A percentile compares a stretch with the other conserved stretches of the same genome.
Evolutionary conservation across 106 monocot species (phyloP).

Genomic region (Ottelia alismoides): DNA sequence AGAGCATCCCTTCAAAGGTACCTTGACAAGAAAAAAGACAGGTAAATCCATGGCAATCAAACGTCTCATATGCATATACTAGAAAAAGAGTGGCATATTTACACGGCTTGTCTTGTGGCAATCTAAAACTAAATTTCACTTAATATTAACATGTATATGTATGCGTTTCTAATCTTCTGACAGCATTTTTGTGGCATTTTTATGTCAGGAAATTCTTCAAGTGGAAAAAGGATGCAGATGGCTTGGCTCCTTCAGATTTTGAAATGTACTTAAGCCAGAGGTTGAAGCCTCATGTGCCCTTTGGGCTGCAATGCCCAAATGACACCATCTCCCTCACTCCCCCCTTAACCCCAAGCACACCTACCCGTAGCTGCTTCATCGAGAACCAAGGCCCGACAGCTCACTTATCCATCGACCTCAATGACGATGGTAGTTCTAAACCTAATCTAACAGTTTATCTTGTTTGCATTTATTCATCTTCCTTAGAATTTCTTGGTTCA

Average conservation of each 20-base stretch:
- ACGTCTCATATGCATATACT: too few relatives aligned
- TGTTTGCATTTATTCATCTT: too few relatives aligned
- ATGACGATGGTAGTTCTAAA: conserved; percentile 52
- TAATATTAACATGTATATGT: too few relatives aligned
- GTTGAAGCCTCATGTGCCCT: conserved; percentile 14
- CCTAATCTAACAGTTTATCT: too few relatives aligned
- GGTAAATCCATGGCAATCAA: too few relatives aligned
- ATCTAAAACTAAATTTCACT: too few relatives aligned
- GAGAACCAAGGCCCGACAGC: conserved; percentile 18
- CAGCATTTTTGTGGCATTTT: too few relatives aligned
- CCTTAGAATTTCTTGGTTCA: too few relatives aligned
- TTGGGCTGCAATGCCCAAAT: conserved; percentile 14
- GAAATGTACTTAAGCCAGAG: conserved; percentile 42
- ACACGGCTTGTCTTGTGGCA: too few relatives aligned
- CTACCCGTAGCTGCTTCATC: conserved; percentile 22
- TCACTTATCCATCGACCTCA: conserved; percentile 39
- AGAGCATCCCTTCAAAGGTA: conserved; percentile 61
- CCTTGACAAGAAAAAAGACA: conserved; percentile 63
- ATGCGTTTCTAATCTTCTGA: too few relatives aligned
- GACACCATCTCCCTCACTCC: conserved; percentile 21
- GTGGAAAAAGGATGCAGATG: conserved; percentile 27
- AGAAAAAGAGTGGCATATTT: too few relatives aligned
- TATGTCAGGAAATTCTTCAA: conserved; percentile 27
- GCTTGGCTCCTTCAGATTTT: conserved; percentile 17
- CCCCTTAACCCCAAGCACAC: conserved; percentile 25